Percentiles rank a stretch among this genome's conserved stretches.
Conservation (phyloP, 1,284 basidiomycete species). For the Boletus semigastroideus region DNA sequence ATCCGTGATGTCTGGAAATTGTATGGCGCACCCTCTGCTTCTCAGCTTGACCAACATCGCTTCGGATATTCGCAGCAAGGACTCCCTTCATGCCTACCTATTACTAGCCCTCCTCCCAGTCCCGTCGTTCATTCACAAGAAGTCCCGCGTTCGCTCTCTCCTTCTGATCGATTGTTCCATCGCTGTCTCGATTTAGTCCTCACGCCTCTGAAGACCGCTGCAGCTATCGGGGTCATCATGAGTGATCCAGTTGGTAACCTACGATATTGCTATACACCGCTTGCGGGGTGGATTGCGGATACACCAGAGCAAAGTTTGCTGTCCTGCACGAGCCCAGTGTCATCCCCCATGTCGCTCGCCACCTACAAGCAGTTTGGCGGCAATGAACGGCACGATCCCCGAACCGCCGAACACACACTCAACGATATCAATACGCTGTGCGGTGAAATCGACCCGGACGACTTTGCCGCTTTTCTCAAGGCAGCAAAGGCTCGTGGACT, state of each 20-base stretch:
- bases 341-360: too few species aligned
- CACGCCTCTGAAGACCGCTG: too few species aligned
- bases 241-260: too few species aligned
- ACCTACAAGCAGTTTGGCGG: too few species aligned
- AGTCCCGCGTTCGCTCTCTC: background rate
- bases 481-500: background rate
- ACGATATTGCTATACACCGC: too few species aligned
- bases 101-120: background rate
- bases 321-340: too few species aligned
- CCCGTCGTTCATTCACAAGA: background rate
- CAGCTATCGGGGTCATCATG: background rate
- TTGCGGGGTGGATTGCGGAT: too few species aligned
- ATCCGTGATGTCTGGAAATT: background rate
- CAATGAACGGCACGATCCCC: background rate
- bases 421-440: background rate
- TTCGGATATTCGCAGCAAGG: background rate
- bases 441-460: background rate
- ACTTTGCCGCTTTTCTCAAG: background rate
- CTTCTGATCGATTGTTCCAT: background rate
- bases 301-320: too few species aligned
- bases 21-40: background rate
- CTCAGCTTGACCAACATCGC: background rate
- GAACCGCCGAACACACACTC: background rate
- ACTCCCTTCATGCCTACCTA: background rate
- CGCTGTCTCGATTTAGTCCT: background rate